Conservation (phyloP, 2,329 filamentous ascomycete species). For the Diaporthe sp. region DNA sequence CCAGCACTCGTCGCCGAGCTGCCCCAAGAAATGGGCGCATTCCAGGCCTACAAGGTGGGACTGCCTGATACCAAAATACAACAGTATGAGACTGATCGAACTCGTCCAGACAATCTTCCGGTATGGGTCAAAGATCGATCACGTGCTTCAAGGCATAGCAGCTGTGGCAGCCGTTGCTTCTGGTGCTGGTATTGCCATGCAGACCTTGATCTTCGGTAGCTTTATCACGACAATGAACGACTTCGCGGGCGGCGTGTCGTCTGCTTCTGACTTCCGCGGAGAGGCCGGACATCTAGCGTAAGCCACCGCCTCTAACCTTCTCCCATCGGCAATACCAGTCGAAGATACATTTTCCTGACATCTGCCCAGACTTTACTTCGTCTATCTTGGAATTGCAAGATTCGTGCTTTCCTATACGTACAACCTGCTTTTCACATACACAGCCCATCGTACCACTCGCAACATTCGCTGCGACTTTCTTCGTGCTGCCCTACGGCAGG, state of each 20-base stretch:
- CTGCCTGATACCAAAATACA: too few relatives aligned
- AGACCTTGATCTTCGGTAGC: neutral
- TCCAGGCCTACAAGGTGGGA: slow-evolving; percentile 1
- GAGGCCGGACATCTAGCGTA: neutral
- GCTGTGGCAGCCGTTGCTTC: neutral
- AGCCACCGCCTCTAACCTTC: neutral
- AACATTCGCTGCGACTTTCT: neutral
- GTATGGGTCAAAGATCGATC: neutral
- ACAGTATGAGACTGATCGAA: neutral
- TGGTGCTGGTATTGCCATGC: neutral
- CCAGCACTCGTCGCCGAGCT: neutral
- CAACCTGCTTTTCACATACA: neutral
- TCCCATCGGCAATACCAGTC: neutral
- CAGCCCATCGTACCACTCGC: neutral
- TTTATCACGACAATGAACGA: slow-evolving; percentile 7
- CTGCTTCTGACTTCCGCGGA: neutral
- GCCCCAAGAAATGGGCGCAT: neutral
- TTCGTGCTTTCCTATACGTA: neutral
- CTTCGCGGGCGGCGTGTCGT: neutral
- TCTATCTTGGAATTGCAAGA: neutral
- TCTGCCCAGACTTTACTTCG: neutral
- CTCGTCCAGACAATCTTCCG: neutral
- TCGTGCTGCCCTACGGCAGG: neutral
- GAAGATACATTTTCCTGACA: too few relatives aligned
- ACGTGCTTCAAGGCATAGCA: neutral